These are phyloP conservation scores for Lepraria neglecta DNA, from an alignment of 495 filamentous ascomycete species.

Conservation along the genomic window DNA sequence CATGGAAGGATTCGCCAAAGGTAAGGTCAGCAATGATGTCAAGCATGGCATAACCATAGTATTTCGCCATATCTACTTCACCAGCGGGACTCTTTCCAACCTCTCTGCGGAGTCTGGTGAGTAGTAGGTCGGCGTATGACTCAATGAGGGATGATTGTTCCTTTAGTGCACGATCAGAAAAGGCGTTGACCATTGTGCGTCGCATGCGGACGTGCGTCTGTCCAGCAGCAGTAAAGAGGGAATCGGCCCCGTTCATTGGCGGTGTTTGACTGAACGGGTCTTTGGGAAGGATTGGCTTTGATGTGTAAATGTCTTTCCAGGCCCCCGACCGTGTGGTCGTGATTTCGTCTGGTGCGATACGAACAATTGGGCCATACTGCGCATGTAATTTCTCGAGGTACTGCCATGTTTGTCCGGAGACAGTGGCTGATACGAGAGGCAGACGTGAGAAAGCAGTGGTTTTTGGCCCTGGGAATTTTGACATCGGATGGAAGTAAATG, in stretches of 20 bases:
- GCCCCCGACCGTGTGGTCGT: constrained; percentile 16
- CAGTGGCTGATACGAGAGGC: constrained; percentile 4
- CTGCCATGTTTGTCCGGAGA: constrained; percentile 8
- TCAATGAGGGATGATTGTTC: constrained; percentile 43
- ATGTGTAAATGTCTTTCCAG: constrained; percentile 18
- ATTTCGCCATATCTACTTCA: constrained; percentile 15
- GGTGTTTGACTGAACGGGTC: not conserved
- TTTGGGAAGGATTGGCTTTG: not conserved
- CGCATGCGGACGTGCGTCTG: constrained; percentile 38
- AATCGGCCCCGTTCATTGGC: constrained; percentile 13
- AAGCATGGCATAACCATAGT: constrained; percentile 9
- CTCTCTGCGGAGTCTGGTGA: too few relatives aligned
- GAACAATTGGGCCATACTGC: constrained; percentile 44
- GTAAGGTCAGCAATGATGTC: constrained; percentile 21
- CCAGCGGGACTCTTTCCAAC: not conserved
- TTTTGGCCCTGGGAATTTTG: constrained; percentile 27
- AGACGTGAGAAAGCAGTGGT: constrained; percentile 7
- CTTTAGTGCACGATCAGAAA: constrained; percentile 41
- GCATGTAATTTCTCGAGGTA: constrained; percentile 26
- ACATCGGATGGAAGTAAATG: constrained; percentile 31
- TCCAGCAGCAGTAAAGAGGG: constrained; percentile 33
- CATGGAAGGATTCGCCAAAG: constrained; percentile 15
- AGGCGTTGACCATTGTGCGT: constrained; percentile 41
- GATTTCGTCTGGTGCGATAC: constrained; percentile 46
- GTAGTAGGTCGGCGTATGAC: constrained; percentile 30